Conservation (phyloP, 1,284 basidiomycete genomes). For the Tilletiopsis washingtonensis region DNA sequence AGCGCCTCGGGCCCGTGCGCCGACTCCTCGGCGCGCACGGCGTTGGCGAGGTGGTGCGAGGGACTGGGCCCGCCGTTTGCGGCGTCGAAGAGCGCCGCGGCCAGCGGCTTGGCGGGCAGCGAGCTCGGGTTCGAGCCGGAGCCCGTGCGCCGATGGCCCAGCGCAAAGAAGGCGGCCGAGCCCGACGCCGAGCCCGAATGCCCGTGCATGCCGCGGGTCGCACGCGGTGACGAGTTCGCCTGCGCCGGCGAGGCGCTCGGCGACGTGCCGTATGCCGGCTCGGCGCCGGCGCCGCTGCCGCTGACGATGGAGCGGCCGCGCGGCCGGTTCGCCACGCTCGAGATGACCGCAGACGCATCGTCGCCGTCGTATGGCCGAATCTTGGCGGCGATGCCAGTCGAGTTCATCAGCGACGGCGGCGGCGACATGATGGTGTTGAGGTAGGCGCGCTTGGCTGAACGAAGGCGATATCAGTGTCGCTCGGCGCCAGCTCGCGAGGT, state of each 20-base stretch:
- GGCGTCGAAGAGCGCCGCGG: conserved; percentile 38
- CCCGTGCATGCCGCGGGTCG: conserved; percentile 6
- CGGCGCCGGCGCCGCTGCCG: conserved; percentile 15
- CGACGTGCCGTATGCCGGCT: conserved; percentile 14
- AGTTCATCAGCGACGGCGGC: conserved; percentile 53
- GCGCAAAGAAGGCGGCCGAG: conserved; percentile 13
- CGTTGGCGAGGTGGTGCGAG: conserved; percentile 23
- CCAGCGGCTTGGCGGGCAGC: conserved; percentile 36
- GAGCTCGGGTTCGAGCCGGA: conserved; percentile 27
- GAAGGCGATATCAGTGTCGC: not conserved
- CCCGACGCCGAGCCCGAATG: not conserved
- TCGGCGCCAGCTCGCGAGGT: not conserved
- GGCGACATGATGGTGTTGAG: conserved; percentile 66
- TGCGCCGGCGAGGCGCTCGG: not conserved
- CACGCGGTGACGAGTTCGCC: conserved; percentile 8
- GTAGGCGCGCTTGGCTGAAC: conserved; percentile 82
- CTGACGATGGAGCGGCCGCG: conserved; percentile 37
- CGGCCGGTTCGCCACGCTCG: conserved; percentile 63
- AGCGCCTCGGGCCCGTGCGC: not conserved
- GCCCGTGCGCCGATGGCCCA: conserved; percentile 27
- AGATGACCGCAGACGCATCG: conserved; percentile 82
- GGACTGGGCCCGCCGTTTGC: conserved; percentile 38
- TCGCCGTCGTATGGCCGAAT: conserved; percentile 89
- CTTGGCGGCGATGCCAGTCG: conserved; percentile 50
- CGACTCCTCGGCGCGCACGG: conserved; percentile 5